phyloP scores from a whole-genome alignment of 2,329 filamentous ascomycete species.

The Aspergillus alliaceus region DNA sequence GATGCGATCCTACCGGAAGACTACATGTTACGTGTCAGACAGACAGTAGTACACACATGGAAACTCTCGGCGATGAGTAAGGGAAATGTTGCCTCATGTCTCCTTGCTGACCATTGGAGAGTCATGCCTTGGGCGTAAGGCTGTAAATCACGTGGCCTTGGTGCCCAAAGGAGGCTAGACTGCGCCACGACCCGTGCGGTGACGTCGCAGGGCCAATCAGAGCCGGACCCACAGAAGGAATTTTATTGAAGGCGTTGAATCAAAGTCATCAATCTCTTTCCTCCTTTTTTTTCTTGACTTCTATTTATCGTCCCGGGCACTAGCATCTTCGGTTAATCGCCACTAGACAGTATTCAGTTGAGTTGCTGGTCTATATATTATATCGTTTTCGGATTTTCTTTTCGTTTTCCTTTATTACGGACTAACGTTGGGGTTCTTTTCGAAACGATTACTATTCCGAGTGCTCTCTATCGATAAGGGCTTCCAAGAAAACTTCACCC shows the following conservation, averaged over 20 bases:
- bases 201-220: conserved; percentile 30
- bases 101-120: conserved; percentile 1
- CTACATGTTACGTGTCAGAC: too few relatives aligned
- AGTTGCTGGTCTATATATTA: not conserved
- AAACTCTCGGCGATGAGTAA: too few relatives aligned
- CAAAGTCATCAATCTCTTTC: conserved; percentile 6
- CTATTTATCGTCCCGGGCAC: not conserved
- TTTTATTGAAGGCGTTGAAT: conserved; percentile 20
- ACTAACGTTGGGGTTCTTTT: not conserved
- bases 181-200: conserved; percentile 24
- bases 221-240: conserved; percentile 23
- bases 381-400: not conserved
- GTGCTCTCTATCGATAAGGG: conserved; percentile 42
- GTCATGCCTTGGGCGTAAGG: conserved; percentile 11
- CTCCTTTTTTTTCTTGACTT: conserved; percentile 2
- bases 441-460: conserved; percentile 2
- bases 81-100: not conserved
- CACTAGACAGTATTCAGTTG: not conserved
- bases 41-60: too few relatives aligned
- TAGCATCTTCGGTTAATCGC: not conserved
- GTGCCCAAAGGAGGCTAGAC: conserved; percentile 22
- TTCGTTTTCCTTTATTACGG: not conserved
- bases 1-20: not conserved
- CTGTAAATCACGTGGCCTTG: conserved; percentile 17
- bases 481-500: conserved; percentile 24